Conservation (phyloP, 176 grass and related monocot genomes). For the Carex myosuroides region DNA sequence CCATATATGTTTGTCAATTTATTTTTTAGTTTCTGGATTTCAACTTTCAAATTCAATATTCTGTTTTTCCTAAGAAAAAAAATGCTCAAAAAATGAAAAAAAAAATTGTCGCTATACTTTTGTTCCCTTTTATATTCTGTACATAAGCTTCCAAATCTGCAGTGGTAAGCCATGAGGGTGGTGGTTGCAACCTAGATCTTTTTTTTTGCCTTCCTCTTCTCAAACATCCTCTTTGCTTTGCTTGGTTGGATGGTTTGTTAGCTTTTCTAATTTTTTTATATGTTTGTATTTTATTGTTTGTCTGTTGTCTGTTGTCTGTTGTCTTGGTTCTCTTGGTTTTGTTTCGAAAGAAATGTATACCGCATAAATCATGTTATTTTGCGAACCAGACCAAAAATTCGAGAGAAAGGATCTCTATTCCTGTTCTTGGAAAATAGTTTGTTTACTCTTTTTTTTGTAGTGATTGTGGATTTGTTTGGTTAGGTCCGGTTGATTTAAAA, state of each 20-base stretch:
- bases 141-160: constrained; percentile 24
- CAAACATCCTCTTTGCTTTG: constrained; percentile 10
- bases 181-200: background rate
- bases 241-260: background rate
- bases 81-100: background rate
- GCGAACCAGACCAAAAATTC: background rate
- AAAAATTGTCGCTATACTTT: background rate
- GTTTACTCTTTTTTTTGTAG: background rate
- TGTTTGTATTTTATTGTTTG: constrained; percentile 8
- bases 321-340: constrained; percentile 5
- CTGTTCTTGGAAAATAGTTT: background rate
- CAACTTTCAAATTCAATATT: constrained; percentile 19
- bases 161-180: constrained; percentile 17
- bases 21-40: background rate
- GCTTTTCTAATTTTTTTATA: background rate
- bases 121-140: background rate
- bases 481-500: background rate
- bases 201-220: background rate
- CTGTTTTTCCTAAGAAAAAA: constrained; percentile 6
- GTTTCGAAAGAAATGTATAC: constrained; percentile 11
- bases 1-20: constrained; percentile 9
- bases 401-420: background rate
- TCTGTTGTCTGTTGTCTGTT: constrained; percentile 22
- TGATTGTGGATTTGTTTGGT: background rate
- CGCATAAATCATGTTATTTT: background rate